Base-by-base conservation (phyloP, 116 monocot species). In the Iris pallida region DNA sequence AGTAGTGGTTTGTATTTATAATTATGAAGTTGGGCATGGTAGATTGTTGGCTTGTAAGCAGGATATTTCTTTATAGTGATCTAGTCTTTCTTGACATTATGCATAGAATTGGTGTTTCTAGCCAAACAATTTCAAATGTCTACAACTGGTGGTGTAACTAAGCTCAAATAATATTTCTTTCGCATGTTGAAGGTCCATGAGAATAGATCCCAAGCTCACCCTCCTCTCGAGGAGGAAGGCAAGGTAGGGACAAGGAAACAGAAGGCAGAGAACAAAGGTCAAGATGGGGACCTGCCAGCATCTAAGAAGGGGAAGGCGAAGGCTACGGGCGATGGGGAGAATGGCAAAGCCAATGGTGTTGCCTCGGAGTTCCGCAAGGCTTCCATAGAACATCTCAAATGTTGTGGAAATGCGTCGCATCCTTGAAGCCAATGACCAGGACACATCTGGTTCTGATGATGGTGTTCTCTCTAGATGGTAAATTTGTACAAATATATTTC, bases 221-320 rank as follows among this genome's bases (percentile, higher is more conserved):
- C 77, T 16, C 69, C 82, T 6, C 57, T 58, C 10, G 77, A 81
- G 43, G 82, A 82, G 47, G 82, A 82, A 77, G 77, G 77, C 41
- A 65, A 70, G 52, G 8, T 73, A 7, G 69, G 59, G 16, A 68
- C 73, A 10, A 55, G 73, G 42, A 78, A 70, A 53, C 78, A 67
- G 13, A 78, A 68, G 53, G 66, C 72, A 14, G 72, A 78, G 54
- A 46, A 12, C 47, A 66, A 19, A 55, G 65, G 55, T 6, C 72
- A 59, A 4, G 78, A 78, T 11, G 16, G 41, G 5, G 76, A 76
- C 14, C 52, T 30, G 7, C 51, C 47, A 5, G 49, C 65, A 13
- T 73, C 82, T 0, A 77, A 41, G 59, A 82, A 13, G 53, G 77
- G 77, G 72, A 82, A 69, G 73, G 63, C 72, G 5, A 82, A 74